Evolutionary conservation across 129 eudicot genomes (phyloP), one percentile per base, ranked within the genome.

Genomic region (Centella asiatica): DNA sequence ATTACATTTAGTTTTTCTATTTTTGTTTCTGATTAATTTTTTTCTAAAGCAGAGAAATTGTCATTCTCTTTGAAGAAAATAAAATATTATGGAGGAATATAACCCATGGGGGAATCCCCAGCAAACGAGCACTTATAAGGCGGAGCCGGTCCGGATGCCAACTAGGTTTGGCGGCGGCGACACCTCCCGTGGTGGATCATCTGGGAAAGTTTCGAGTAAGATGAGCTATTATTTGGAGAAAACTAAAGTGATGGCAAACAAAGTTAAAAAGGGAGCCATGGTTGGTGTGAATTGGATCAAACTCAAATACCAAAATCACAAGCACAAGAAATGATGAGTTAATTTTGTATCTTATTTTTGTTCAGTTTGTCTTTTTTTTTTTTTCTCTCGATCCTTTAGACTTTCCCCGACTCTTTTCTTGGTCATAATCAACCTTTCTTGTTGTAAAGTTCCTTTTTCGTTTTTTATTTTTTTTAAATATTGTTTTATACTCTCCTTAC

Each of bases 201-300:
- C 61, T 3, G 22, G 36, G 5, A 56, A 56, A 31, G 2, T 56
- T 9, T 1, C 61, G 6, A 56, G 13, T 19, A 56, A 56, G 36
- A 22, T 56, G 11, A 52, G 58, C 17, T 31, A 52, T 10, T 22
- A 25, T 25, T 52, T 52, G 24, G 61, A 56, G 25, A 56, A 56
- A 56, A 56, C 40, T 1, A 56, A 56, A 56, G 61, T 18, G 20
- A 25, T 56, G 61, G 61, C 25, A 15, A 56, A 34, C 4, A 56
- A 56, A 56, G 61, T 56, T 28, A 56, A 56, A 25, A 56, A 14
- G 3, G 22, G 61, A 1, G 42, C 61, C 25, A 56, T 23, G 1
- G 61, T 20, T 2, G 40, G 61, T 17, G 61, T 56, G 6, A 56
- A 56, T 22, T 56, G 61, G 61, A 31, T 56, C 40, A 56, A 56